These are phyloP conservation scores for Stagonosporopsis cucurbitacearum DNA, from an alignment of 2,329 filamentous ascomycete species.

Conservation along the genomic window DNA sequence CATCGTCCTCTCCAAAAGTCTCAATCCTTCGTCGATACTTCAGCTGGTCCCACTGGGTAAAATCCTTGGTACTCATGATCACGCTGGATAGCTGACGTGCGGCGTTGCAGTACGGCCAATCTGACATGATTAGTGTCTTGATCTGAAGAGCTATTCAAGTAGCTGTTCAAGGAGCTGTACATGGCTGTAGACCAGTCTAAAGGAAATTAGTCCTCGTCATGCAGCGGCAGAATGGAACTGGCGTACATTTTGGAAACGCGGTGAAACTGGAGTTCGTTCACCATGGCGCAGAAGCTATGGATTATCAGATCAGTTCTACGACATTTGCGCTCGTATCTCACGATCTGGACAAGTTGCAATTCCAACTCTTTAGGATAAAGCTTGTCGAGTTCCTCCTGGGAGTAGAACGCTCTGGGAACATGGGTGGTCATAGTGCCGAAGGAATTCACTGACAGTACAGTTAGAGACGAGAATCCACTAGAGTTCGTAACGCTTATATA, in stretches of 20 bases:
- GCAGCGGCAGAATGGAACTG: background rate
- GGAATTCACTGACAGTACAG: background rate
- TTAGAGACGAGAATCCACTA: too few species aligned
- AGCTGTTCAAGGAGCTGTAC: slow-evolving; percentile 25
- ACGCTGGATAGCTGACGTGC: slow-evolving; percentile 73
- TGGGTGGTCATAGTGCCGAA: slow-evolving; percentile 74
- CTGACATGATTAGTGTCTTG: slow-evolving; percentile 34
- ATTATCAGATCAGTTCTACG: background rate
- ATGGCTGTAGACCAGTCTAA: slow-evolving; percentile 43
- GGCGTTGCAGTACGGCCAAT: slow-evolving; percentile 91
- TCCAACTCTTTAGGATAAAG: slow-evolving; percentile 83
- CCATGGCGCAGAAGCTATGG: slow-evolving; percentile 52
- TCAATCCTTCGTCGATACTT: slow-evolving; percentile 77
- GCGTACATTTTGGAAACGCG: slow-evolving; percentile 82
- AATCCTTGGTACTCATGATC: slow-evolving; percentile 61
- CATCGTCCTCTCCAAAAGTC: slow-evolving; percentile 72
- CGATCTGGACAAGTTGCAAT: slow-evolving; percentile 87
- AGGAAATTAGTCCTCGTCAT: slow-evolving; percentile 9
- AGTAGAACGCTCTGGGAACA: slow-evolving; percentile 76
- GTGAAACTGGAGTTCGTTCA: slow-evolving; percentile 81
- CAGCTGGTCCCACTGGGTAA: slow-evolving; percentile 63
- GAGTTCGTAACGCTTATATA: background rate
- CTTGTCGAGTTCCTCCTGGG: slow-evolving; percentile 75
- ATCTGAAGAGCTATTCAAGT: background rate
- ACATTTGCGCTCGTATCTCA: slow-evolving; percentile 48